phyloP scores from a whole-genome alignment of 257 asterid species.

The Solanum microdontum region DNA sequence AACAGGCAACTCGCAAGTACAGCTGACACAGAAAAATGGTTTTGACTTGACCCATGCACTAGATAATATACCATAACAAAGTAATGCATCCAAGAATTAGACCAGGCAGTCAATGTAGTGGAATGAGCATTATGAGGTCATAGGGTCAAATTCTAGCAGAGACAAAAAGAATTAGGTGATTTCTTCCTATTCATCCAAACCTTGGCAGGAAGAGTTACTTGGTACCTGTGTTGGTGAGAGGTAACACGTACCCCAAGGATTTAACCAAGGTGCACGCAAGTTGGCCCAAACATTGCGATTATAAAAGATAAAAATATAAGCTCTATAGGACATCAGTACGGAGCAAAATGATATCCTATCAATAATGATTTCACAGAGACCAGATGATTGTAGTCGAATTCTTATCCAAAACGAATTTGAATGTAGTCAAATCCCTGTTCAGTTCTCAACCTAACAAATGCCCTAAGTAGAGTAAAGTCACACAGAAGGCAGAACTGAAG shows the following conservation, averaged over 20 bases:
- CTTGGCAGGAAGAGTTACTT: background rate
- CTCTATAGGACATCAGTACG: background rate
- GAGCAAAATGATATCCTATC: background rate
- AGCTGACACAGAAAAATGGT: background rate
- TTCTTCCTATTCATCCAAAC: background rate
- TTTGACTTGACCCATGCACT: background rate
- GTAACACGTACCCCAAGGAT: background rate
- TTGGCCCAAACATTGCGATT: background rate
- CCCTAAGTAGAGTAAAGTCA: background rate
- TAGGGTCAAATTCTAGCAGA: background rate
- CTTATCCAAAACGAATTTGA: background rate
- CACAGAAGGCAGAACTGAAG: background rate
- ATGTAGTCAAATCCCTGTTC: background rate
- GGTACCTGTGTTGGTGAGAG: background rate
- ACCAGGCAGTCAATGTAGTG: background rate
- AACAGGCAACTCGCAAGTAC: background rate
- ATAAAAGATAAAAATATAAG: background rate
- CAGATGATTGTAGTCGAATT: background rate
- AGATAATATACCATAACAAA: background rate
- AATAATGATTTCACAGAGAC: background rate
- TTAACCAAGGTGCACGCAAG: background rate
- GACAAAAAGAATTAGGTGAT: background rate
- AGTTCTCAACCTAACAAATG: background rate
- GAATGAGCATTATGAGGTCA: background rate
- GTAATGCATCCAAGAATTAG: background rate